Conservation (phyloP, 1,284 basidiomycete genomes). For the Cutaneotrichosporon arboriforme region DNA sequence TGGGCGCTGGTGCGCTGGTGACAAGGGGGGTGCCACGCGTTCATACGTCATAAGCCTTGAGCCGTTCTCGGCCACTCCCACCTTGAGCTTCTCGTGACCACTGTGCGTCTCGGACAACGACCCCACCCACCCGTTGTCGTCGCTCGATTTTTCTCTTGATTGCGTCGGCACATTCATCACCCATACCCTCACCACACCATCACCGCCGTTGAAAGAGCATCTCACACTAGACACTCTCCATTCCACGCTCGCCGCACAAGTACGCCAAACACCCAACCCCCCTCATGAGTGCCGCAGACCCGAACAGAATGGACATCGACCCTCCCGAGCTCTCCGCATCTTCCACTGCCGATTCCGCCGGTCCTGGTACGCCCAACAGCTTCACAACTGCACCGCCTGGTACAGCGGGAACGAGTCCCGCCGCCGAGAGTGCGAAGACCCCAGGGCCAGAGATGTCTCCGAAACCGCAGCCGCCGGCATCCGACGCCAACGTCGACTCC, state of each 20-base stretch:
- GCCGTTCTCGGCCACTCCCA: no score
- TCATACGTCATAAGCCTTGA: neutral
- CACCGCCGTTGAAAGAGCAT: no score
- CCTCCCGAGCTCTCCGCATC: neutral
- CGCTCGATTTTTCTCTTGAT: no score
- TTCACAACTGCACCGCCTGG: neutral
- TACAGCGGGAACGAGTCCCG: neutral
- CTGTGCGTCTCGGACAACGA: neutral
- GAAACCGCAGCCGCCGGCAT: neutral
- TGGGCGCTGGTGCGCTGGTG: no score
- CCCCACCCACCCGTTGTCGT: neutral
- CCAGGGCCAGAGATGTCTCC: neutral
- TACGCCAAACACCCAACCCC: no score
- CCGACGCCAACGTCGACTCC: neutral
- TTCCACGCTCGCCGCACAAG: no score
- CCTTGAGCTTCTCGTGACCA: neutral
- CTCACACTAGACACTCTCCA: no score
- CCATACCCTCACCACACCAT: neutral
- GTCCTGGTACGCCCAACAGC: neutral
- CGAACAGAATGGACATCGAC: constrained; percentile 4
- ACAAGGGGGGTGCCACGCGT: neutral
- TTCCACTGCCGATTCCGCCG: neutral
- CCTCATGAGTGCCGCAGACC: neutral
- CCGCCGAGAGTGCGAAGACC: neutral
- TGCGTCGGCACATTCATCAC: neutral